Evolutionary conservation across 345 rosid genomes (phyloP).

Genomic region (Lumnitzera racemosa): DNA sequence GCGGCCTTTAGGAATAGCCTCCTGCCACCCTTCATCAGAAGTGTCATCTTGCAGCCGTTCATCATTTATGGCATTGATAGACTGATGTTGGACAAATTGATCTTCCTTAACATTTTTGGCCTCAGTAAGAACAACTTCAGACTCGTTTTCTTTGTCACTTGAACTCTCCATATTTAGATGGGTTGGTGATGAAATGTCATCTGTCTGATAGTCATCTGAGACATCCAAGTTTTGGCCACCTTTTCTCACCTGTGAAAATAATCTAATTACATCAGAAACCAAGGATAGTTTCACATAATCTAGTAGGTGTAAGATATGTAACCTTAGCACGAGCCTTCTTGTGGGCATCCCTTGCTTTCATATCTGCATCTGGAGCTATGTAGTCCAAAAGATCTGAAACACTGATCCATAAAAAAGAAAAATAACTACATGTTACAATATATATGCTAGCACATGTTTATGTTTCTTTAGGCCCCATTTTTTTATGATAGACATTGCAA

Average conservation of each 20-base stretch:
- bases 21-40: conserved; percentile 99
- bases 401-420: conserved; percentile 34
- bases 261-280: conserved; percentile 4
- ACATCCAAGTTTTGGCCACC: conserved; percentile 63
- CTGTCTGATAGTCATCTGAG: conserved; percentile 58
- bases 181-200: conserved; percentile 39
- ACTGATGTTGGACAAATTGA: conserved; percentile 34
- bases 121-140: conserved; percentile 46
- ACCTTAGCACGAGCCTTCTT: conserved; percentile 95
- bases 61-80: conserved; percentile 20
- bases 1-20: conserved; percentile 91
- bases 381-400: conserved; percentile 98
- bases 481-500: too few relatives aligned
- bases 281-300: not conserved
- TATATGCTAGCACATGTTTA: not conserved
- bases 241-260: conserved; percentile 55
- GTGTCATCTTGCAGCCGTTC: conserved; percentile 36
- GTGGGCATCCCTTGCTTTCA: conserved; percentile 85
- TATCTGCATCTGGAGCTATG: conserved; percentile 82
- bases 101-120: conserved; percentile 40
- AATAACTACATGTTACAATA: not conserved
- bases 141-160: conserved; percentile 74
- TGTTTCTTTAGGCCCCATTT: too few relatives aligned
- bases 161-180: conserved; percentile 42
- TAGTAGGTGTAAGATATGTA: conserved; percentile 4